Conservation (phyloP, 2,329 filamentous ascomycete species). For the Aspergillus melleus region DNA sequence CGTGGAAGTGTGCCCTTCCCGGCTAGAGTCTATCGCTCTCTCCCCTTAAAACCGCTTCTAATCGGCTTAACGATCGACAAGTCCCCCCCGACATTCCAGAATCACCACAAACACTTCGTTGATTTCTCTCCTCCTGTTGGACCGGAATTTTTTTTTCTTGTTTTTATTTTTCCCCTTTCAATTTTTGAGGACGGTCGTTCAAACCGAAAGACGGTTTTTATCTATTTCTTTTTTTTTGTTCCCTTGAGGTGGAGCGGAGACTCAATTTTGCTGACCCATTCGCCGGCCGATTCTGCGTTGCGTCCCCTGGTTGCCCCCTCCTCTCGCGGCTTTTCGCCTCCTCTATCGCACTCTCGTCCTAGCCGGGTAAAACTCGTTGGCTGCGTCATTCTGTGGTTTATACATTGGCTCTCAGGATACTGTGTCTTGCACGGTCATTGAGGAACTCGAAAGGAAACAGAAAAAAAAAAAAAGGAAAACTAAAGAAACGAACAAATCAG, state of each 20-base stretch:
- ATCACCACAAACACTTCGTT: conserved; percentile 6
- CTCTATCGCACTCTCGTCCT: conserved; percentile 9
- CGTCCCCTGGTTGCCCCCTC: conserved; percentile 10
- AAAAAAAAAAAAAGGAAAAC: not conserved
- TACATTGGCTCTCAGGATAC: conserved; percentile 2
- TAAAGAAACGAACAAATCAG: not conserved
- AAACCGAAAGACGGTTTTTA: not conserved
- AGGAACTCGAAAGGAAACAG: not conserved
- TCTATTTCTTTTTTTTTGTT: no score
- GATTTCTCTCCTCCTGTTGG: conserved; percentile 1
- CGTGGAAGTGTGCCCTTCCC: conserved; percentile 23
- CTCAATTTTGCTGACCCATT: conserved; percentile 22
- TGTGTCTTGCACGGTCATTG: conserved; percentile 1
- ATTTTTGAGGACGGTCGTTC: not conserved
- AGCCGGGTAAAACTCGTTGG: not conserved
- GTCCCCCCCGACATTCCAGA: conserved; percentile 14
- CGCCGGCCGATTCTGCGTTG: conserved; percentile 23
- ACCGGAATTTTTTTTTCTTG: not conserved
- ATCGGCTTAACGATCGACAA: conserved; percentile 18
- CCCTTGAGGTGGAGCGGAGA: conserved; percentile 16
- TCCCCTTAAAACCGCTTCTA: conserved; percentile 25
- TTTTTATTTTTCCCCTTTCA: not conserved
- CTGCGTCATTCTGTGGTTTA: not conserved
- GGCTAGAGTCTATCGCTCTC: conserved; percentile 23
- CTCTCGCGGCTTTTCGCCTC: conserved; percentile 13